Conservation (phyloP, 345 rosid genomes). For the Eucalyptus polybractea region DNA sequence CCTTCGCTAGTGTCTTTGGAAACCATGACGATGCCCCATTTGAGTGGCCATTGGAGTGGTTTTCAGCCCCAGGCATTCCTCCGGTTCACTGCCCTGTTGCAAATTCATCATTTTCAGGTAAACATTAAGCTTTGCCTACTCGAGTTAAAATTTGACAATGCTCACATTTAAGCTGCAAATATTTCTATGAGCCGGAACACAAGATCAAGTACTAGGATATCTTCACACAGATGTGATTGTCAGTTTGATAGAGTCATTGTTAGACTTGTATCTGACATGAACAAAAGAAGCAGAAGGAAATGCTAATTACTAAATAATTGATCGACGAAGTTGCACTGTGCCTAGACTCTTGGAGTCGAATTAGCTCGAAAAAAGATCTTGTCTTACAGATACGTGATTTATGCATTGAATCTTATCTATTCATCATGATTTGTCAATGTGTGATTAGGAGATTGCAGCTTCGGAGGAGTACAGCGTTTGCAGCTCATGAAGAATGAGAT, state of each 20-base stretch:
- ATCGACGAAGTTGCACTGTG: background rate
- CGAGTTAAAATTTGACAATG: background rate
- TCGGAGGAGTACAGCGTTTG: conserved; percentile 41
- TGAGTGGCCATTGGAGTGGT: conserved; percentile 78
- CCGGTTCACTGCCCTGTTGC: conserved; percentile 29
- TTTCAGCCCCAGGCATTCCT: conserved; percentile 65
- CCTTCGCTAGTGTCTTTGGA: conserved; percentile 74
- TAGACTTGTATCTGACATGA: background rate
- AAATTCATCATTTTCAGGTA: conserved; percentile 7
- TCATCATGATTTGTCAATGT: background rate
- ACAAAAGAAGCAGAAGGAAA: background rate
- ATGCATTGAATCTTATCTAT: background rate
- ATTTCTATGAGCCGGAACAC: background rate
- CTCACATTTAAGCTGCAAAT: background rate
- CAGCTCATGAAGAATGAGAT: conserved; percentile 48
- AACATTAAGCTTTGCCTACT: background rate
- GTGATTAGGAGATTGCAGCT: conserved; percentile 22
- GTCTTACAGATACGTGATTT: background rate
- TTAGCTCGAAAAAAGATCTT: background rate
- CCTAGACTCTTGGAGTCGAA: background rate
- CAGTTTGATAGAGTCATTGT: background rate
- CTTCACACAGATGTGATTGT: background rate
- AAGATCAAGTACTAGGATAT: background rate
- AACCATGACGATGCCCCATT: conserved; percentile 85
- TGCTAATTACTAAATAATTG: background rate